Evolutionary conservation across 345 rosid species (phyloP), one percentile per base, ranked within the genome.

Genomic region (Eucalyptus regnans): DNA sequence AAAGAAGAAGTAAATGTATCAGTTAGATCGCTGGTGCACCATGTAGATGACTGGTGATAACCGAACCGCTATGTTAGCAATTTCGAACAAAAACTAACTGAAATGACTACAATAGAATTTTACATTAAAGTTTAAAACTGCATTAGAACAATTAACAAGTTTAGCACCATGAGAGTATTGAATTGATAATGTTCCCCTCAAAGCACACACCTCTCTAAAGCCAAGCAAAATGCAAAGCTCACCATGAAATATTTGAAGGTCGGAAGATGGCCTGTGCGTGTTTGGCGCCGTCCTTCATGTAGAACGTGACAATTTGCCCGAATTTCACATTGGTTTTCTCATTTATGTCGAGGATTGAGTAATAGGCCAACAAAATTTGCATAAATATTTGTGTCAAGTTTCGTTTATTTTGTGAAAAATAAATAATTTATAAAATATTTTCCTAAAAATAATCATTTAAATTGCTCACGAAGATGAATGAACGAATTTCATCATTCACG

Each of bases 11-110:
- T 68, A 66, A 66, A n/a, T 66, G 17, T 31, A 7, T 66, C 9
- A 1, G 33, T 62, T 0, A 4, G 68, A 62, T 62, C 3, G 4
- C 17, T 3, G 0, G 2, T 0, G 16, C 16, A 27, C 2, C 33
- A 62, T 6, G 8, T 29, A 62, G 68, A 62, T 27, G 16, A 62
- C 9, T 0, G 1, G 4, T 7, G 33, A 62, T 27, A 29, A 12
- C 8, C 12, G 17, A 4, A 62, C 2, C 1, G 3, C 16, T 6
- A 22, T 9, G 1, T 29, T 62, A 62, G 16, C 4, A 62, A 62
- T 62, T 62, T 62, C 9, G 29, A 62, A 62, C 3, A 29, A 62
- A 27, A 62, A 62, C 7, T 29, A 62, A 13, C 4, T 6, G 9
- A 29, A 62, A 62, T 62, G 9, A 62, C 8, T 27, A 62, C 1